Conservation (phyloP, 495 filamentous ascomycete species). For the Lophium mytilinum region DNA sequence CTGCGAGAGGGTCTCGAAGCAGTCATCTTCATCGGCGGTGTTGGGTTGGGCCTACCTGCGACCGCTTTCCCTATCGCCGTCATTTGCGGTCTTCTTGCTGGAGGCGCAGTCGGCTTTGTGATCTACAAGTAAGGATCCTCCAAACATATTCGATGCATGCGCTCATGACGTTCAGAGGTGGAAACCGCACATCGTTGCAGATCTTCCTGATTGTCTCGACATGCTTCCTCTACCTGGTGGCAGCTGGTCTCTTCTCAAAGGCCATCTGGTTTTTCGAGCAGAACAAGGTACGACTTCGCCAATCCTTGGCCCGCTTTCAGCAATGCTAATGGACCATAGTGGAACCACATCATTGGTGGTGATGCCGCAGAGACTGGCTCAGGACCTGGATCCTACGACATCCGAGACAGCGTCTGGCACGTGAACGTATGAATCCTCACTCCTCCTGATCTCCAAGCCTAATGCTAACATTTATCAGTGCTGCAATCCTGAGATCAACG, state of each 20-base stretch:
- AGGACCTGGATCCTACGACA: constrained; percentile 84
- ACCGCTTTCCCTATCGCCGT: constrained; percentile 67
- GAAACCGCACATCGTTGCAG: constrained; percentile 58
- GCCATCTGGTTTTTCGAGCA: constrained; percentile 65
- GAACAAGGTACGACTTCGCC: constrained; percentile 24
- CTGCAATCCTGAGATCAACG: constrained; percentile 63
- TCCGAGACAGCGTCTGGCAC: constrained; percentile 80
- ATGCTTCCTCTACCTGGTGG: constrained; percentile 79
- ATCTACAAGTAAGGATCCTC: constrained; percentile 61
- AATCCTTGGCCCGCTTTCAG: no score
- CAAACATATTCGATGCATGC: background rate
- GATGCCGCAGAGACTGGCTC: constrained; percentile 67
- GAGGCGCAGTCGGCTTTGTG: constrained; percentile 55
- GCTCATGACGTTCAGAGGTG: constrained; percentile 40
- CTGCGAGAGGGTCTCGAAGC: constrained; percentile 76
- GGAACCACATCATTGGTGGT: constrained; percentile 59
- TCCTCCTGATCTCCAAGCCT: background rate
- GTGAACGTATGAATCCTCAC: constrained; percentile 56
- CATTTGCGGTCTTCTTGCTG: constrained; percentile 56
- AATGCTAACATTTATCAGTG: constrained; percentile 42
- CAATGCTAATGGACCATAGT: constrained; percentile 33
- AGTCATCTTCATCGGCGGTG: constrained; percentile 74
- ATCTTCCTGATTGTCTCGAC: constrained; percentile 75
- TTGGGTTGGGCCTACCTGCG: constrained; percentile 66
- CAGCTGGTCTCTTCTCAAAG: constrained; percentile 72